Conservation (phyloP, 495 filamentous ascomycete species). For the Elasticomyces elasticus region DNA sequence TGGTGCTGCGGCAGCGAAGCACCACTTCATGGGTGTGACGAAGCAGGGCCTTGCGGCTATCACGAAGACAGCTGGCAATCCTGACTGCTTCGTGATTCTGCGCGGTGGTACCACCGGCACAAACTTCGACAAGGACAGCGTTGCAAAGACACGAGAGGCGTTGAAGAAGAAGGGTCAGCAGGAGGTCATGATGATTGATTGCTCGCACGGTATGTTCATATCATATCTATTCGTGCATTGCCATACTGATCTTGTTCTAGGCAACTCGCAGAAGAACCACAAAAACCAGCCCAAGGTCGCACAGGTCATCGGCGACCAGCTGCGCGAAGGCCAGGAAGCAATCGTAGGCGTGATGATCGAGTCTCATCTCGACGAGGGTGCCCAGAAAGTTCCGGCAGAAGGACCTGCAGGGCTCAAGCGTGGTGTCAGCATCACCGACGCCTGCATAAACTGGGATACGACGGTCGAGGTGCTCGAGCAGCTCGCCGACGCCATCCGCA, state of each 20-base stretch:
- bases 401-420: constrained; percentile 62
- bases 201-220: constrained; percentile 64
- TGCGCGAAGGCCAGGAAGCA: constrained; percentile 73
- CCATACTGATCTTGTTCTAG: constrained; percentile 28
- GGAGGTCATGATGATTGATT: constrained; percentile 93
- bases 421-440: constrained; percentile 95
- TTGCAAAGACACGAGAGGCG: constrained; percentile 67
- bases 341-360: constrained; percentile 99
- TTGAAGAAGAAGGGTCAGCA: constrained; percentile 76
- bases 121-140: constrained; percentile 81
- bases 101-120: constrained; percentile 87
- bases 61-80: constrained; percentile 82
- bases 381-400: constrained; percentile 91
- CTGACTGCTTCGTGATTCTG: constrained; percentile 94
- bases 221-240: background rate
- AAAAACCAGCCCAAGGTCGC: constrained; percentile 91
- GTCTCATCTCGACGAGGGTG: constrained; percentile 90
- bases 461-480: constrained; percentile 80
- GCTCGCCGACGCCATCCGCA: constrained; percentile 74
- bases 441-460: constrained; percentile 88
- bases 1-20: constrained; percentile 77
- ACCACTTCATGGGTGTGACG: constrained; percentile 99
- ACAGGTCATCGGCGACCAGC: constrained; percentile 67
- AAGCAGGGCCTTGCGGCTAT: constrained; percentile 96
- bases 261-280: constrained; percentile 66